Evolutionary conservation across 1,284 basidiomycete genomes (phyloP).

Genomic region (Xerocomus nothofagi): DNA sequence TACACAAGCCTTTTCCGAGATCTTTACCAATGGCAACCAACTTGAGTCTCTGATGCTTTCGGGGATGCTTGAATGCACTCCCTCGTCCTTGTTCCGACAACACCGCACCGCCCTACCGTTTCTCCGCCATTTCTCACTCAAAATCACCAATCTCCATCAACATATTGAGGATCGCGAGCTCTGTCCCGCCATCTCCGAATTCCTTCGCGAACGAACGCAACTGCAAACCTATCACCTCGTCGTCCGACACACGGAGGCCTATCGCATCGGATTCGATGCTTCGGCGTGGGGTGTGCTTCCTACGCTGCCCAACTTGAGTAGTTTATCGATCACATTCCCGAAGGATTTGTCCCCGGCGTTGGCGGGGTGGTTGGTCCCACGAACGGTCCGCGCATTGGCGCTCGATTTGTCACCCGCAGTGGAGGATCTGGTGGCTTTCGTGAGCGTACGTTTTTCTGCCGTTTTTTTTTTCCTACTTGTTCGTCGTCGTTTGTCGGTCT

Average conservation of each 20-base stretch:
- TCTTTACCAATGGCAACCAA: slow-evolving; percentile 59
- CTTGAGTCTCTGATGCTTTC: slow-evolving; percentile 59
- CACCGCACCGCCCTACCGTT: slow-evolving; percentile 49
- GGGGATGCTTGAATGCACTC: slow-evolving; percentile 49
- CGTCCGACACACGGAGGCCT: slow-evolving; percentile 49
- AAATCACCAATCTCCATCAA: slow-evolving; percentile 45
- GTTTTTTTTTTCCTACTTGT: not conserved
- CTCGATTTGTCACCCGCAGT: slow-evolving; percentile 45
- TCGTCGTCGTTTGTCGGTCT: not conserved
- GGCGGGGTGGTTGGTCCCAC: slow-evolving; percentile 66
- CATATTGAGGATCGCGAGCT: slow-evolving; percentile 56
- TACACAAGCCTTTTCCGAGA: slow-evolving; percentile 53
- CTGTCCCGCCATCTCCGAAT: slow-evolving; percentile 66
- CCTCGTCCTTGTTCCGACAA: slow-evolving; percentile 51
- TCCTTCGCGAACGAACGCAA: slow-evolving; percentile 56
- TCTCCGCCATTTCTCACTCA: slow-evolving; percentile 61
- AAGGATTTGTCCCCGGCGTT: slow-evolving; percentile 60
- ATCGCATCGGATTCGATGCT: slow-evolving; percentile 62
- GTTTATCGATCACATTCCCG: slow-evolving; percentile 61
- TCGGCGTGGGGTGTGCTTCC: slow-evolving; percentile 69
- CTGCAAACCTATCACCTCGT: slow-evolving; percentile 54
- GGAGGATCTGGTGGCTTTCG: slow-evolving; percentile 36
- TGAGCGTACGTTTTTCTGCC: slow-evolving; percentile 22
- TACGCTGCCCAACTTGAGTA: slow-evolving; percentile 47
- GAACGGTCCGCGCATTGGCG: slow-evolving; percentile 52